Evolutionary conservation across 176 grass and related monocot species (phyloP), one percentile per base, ranked within the genome.

Genomic region (Tillandsia fasciculata): DNA sequence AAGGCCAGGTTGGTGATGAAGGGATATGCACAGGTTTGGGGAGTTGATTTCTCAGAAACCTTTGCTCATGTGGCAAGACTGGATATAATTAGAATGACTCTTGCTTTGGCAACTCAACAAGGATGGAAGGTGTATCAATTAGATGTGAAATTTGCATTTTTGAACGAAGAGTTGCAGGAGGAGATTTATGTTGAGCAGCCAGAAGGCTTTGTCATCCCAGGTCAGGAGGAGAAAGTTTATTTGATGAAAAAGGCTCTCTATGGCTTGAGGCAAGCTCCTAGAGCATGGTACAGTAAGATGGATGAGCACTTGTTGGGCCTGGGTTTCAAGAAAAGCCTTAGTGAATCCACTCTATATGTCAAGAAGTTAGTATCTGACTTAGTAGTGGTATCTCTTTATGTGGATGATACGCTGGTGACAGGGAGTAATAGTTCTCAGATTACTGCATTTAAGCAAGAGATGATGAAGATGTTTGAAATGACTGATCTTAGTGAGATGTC

Each of bases 311-410:
- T 80, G 64, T 3, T 64, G 24, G 33, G 24, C 9, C 12, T 58
- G 50, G 28, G 70, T 63, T 73, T 63, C 51, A 26, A 52, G 2
- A 73, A 33, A 22, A 48, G 69, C 49, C 53, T 17, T 2, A 20
- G 9, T 18, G 42, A 73, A 29, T 12, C 51, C 48, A 64, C 53
- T 68, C 52, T 80, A 2, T 73, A 13, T 0, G 10, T 51, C 2
- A 4, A 67, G 8, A 66, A 52, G 4, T 68, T 80, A 42, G 23
- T 27, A 13, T 11, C 15, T 9, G 23, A 66, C 26, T 73, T 80
- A 14, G 52, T 73, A 29, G 63, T 80, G 1, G 18, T 73, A 5
- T 73, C 64, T 18, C 63, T 79, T 7, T 78, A 78, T 78, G 48
- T 77, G 49, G 75, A 77, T 50, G 65, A 77, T 26, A 68, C 61